Evolutionary conservation across 192 early-diverging fungal genomes (phyloP).

Genomic region (Backusella circina): DNA sequence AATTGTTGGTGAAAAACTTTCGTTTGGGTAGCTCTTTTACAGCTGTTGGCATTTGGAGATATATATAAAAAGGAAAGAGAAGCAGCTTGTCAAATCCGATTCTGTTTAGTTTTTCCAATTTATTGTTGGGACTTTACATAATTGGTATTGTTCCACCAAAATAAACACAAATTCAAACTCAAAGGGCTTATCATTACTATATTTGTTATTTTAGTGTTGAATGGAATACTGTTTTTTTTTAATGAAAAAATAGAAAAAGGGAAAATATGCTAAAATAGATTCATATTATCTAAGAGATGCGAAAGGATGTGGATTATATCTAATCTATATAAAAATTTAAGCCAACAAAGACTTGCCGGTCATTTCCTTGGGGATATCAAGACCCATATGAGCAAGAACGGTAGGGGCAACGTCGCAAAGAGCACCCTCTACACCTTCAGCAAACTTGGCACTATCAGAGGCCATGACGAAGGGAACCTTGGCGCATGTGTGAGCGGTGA

Average conservation of each 20-base stretch:
- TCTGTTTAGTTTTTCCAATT: not conserved
- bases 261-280: constrained; percentile 4
- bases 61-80: not conserved
- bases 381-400: constrained; percentile 86
- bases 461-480: constrained; percentile 93
- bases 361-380: constrained; percentile 95
- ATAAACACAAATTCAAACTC: not conserved
- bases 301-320: not conserved
- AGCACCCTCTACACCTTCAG: constrained; percentile 55
- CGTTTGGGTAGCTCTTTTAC: not conserved
- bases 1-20: not conserved
- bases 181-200: not conserved
- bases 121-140: not conserved
- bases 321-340: constrained; percentile 1
- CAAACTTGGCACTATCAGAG: constrained; percentile 52
- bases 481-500: constrained; percentile 94
- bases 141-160: not conserved
- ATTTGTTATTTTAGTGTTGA: not conserved
- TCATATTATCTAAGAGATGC: constrained; percentile 1
- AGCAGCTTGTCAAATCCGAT: not conserved
- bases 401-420: constrained; percentile 98
- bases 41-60: not conserved
- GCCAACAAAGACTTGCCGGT: constrained; percentile 70
- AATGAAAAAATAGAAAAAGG: not conserved
- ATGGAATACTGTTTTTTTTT: not conserved